A percentile compares a stretch with the other conserved stretches of the same genome.
These are phyloP conservation scores for Diversispora eburnea DNA, from an alignment of 192 early-diverging fungal genomes.

Conservation along the genomic window DNA sequence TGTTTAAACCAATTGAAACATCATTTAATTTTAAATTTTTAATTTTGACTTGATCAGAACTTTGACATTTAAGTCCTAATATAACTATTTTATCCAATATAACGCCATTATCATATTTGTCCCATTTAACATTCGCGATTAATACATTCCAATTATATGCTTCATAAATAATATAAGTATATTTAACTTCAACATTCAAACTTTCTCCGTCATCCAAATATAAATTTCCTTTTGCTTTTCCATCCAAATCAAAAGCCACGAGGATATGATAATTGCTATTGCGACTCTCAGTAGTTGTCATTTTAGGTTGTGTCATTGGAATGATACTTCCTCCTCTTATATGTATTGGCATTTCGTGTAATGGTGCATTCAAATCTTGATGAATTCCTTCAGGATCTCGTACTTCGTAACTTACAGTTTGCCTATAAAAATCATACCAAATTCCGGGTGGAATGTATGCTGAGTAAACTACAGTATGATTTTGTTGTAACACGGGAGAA, in stretches of 20 bases:
- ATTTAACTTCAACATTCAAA: background rate
- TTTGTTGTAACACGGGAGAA: slow-evolving; percentile 52
- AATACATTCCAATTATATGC: background rate
- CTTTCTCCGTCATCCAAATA: slow-evolving; percentile 60
- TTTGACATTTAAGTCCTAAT: background rate
- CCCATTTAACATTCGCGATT: background rate
- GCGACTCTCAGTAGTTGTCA: slow-evolving; percentile 49
- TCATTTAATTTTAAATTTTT: background rate
- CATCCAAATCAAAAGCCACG: slow-evolving; percentile 49
- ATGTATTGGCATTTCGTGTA: slow-evolving; percentile 57
- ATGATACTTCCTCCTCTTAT: slow-evolving; percentile 61
- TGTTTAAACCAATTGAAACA: background rate
- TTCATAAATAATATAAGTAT: background rate
- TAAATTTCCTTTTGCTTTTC: slow-evolving; percentile 46
- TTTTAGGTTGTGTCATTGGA: slow-evolving; percentile 46
- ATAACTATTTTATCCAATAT: slow-evolving; percentile 11
- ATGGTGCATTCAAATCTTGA: slow-evolving; percentile 28
- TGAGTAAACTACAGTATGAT: slow-evolving; percentile 45
- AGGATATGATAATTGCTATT: slow-evolving; percentile 45
- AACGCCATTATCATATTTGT: background rate
- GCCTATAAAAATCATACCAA: slow-evolving; percentile 62
- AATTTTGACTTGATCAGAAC: background rate
- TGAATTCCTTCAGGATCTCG: slow-evolving; percentile 2
- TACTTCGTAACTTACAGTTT: background rate
- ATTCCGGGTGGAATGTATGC: slow-evolving; percentile 55